Evolutionary conservation across 1,284 basidiomycete genomes (phyloP), one percentile per base, ranked within the genome.

Genomic region (Cystobasidium pallidum): DNA sequence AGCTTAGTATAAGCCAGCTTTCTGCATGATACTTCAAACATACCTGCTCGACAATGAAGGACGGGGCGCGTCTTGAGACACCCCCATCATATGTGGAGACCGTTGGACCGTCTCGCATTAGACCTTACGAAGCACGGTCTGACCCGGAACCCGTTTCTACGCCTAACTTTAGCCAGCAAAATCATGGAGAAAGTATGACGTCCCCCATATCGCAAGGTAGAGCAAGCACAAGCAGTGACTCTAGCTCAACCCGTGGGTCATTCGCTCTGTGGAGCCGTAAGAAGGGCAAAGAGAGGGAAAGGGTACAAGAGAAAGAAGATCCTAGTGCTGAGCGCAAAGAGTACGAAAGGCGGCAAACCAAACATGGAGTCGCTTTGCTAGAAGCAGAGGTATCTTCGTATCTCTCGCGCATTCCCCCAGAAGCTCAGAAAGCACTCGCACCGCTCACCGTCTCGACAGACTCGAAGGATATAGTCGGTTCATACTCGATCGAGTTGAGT

Each of bases 391-490:
- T 19, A 17, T 47, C 59, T 19, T 24, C 49, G 19, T 59, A 57
- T 13, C 6, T 59, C 17, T 41, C 66, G 1, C 36, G 39, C 21
- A 71, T 71, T 19, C 68, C 68, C 15, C 57, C 55, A n/a, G 49
- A 63, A 57, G 68, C 68, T 19, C 68, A 71, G 39, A 71, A 71
- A 57, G 68, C 68, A 3, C 68, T 71, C 24, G 68, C 68, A 19
- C 68, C 68, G 49, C 68, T 71, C 13, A 71, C 34, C 4, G 51
- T 71, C 2, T 43, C 59, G 21, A 63, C 34, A 30, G 68, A 71
- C 28, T 49, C 24, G 36, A 71, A 71, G 61, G 68, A 71, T 36
- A 64, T 71, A 17, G 30, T 47, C 21, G 68, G 68, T 6, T 28
- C 41, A 2, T 71, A 54, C 52, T 52, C 59, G 24, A 51, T 71